These are phyloP conservation scores for Xanthoparmelia taractica DNA, from an alignment of 495 filamentous ascomycete genomes.

Conservation along the genomic window DNA sequence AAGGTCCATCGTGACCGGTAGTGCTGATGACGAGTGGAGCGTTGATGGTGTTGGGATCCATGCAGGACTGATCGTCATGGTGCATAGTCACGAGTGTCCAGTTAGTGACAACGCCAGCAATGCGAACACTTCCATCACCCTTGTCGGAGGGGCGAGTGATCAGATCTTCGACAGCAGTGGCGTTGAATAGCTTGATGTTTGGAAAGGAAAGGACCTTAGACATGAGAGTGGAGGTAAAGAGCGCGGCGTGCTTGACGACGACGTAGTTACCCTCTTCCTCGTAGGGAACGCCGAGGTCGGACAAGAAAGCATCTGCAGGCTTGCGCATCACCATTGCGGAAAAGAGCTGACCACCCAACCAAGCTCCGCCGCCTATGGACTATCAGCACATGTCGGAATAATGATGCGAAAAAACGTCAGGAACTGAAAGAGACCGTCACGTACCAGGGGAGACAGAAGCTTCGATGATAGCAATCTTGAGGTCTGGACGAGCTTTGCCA, in stretches of 20 bases:
- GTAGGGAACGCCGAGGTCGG: constrained; percentile 72
- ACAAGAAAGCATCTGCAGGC: constrained; percentile 75
- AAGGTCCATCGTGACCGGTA: constrained; percentile 85
- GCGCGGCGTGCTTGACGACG: constrained; percentile 85
- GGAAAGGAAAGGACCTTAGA: constrained; percentile 71
- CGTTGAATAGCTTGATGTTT: constrained; percentile 94
- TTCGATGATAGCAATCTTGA: constrained; percentile 88
- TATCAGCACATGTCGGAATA: not conserved
- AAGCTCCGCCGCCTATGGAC: constrained; percentile 64
- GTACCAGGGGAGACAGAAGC: constrained; percentile 69
- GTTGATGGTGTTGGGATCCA: constrained; percentile 95
- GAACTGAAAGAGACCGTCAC: constrained; percentile 7
- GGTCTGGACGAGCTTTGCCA: constrained; percentile 73
- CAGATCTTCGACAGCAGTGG: constrained; percentile 81
- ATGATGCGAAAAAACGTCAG: too few species aligned
- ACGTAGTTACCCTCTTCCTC: constrained; percentile 82
- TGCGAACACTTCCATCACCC: constrained; percentile 47
- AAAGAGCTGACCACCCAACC: constrained; percentile 90
- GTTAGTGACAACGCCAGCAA: constrained; percentile 88
- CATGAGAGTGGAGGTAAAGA: constrained; percentile 81
- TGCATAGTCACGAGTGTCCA: constrained; percentile 88
- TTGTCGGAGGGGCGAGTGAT: constrained; percentile 56
- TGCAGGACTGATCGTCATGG: constrained; percentile 87
- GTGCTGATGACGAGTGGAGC: constrained; percentile 77
- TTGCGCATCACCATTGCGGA: constrained; percentile 90